phyloP scores from a whole-genome alignment of 306 rosid species.

The Cucurbita pepo region DNA sequence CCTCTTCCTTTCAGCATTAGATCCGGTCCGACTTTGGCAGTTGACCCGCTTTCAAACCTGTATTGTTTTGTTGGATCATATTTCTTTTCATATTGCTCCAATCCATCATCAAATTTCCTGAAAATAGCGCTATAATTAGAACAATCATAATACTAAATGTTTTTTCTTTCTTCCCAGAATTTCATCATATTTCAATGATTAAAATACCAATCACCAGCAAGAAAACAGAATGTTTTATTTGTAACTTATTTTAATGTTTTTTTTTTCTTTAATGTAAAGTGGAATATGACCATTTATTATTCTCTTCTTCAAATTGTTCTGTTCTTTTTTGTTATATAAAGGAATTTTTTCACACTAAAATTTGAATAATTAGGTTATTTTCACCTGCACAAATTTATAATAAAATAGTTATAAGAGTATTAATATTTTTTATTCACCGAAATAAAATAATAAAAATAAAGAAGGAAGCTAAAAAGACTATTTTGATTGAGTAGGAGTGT shows the following conservation, averaged over 20 bases:
- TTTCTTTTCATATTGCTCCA: neutral
- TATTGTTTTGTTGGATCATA: too few relatives aligned
- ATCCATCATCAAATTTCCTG: neutral
- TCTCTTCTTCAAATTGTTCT: neutral
- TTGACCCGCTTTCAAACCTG: neutral
- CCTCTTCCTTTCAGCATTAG: neutral
- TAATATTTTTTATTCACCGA: neutral
- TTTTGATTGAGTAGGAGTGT: neutral
- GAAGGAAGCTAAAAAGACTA: neutral
- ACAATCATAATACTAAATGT: neutral
- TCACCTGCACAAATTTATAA: neutral
- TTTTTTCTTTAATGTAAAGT: too few relatives aligned
- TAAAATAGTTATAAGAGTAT: neutral
- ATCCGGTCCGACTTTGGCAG: neutral
- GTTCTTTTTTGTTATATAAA: neutral
- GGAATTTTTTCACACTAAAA: neutral
- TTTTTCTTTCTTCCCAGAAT: too few relatives aligned
- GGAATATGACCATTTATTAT: too few relatives aligned
- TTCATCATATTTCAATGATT: too few relatives aligned
- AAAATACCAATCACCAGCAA: too few relatives aligned
- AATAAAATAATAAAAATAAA: neutral
- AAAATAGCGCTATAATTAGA: neutral
- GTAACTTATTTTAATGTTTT: too few relatives aligned
- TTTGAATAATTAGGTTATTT: neutral
- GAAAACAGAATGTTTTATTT: too few relatives aligned